These are phyloP conservation scores for Coemansia sp. DNA, from an alignment of 192 early-diverging fungal species.

Conservation along the genomic window DNA sequence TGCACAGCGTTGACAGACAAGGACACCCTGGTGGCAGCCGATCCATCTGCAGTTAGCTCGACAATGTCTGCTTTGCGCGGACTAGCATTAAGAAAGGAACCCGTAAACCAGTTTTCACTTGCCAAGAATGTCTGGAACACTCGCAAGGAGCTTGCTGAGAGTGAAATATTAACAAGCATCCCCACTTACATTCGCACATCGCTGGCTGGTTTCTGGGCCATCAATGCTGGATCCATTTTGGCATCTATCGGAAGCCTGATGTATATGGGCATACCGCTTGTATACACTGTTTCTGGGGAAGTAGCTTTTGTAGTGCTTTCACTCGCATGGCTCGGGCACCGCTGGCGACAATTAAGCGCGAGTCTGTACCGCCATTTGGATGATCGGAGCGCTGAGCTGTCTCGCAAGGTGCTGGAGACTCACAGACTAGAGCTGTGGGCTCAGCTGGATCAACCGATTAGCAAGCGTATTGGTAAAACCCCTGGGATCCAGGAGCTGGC, in stretches of 20 bases:
- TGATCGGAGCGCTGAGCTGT: slow-evolving; percentile 7
- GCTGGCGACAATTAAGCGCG: slow-evolving; percentile 32
- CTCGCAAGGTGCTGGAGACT: slow-evolving; percentile 8
- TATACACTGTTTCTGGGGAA: slow-evolving; percentile 22
- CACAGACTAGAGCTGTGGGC: slow-evolving; percentile 20
- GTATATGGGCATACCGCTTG: slow-evolving; percentile 13
- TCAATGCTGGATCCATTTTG: slow-evolving; percentile 22
- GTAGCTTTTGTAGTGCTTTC: slow-evolving; percentile 20
- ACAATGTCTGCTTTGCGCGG: slow-evolving; percentile 22
- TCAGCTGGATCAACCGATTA: slow-evolving; percentile 24
- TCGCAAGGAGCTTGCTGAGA: slow-evolving; percentile 18
- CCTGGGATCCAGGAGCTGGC: slow-evolving; percentile 5
- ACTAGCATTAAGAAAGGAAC: slow-evolving; percentile 22
- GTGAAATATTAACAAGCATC: slow-evolving; percentile 21
- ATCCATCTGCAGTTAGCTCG: slow-evolving; percentile 12
- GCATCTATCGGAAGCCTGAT: slow-evolving; percentile 4
- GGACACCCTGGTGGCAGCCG: not conserved
- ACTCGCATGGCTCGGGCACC: slow-evolving; percentile 34
- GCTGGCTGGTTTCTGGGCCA: slow-evolving; percentile 43
- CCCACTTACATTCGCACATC: slow-evolving; percentile 40
- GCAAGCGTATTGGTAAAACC: slow-evolving; percentile 7
- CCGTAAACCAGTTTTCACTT: slow-evolving; percentile 29
- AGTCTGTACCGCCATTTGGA: slow-evolving; percentile 26
- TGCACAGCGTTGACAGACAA: not conserved
- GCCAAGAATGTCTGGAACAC: slow-evolving; percentile 37